phyloP scores from a whole-genome alignment of 2,329 filamentous ascomycete species.

The Sphaerostilbella broomeana region DNA sequence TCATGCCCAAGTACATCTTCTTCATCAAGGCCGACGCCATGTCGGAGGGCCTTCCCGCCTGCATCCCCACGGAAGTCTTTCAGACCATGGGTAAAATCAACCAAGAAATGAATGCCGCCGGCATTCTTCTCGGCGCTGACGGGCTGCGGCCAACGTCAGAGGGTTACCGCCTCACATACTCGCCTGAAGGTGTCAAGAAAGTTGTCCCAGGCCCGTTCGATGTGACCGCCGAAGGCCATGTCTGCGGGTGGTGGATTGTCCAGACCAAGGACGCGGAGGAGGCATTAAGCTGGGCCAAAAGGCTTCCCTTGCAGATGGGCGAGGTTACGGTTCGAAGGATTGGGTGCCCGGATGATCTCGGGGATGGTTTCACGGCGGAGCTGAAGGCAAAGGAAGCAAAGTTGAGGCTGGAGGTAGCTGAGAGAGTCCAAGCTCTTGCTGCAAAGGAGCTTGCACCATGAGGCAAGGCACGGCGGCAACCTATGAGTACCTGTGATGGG shows the following conservation, averaged over 20 bases:
- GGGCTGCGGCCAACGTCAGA: constrained; percentile 22
- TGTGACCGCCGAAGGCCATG: constrained; percentile 19
- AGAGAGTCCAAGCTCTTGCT: constrained; percentile 3
- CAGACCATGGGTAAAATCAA: constrained; percentile 24
- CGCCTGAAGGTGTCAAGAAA: constrained; percentile 14
- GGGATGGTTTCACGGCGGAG: constrained; percentile 15
- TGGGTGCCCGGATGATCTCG: constrained; percentile 19
- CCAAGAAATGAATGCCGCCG: constrained; percentile 21
- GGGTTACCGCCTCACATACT: constrained; percentile 24
- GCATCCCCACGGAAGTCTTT: constrained; percentile 18
- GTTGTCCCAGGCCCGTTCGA: constrained; percentile 26
- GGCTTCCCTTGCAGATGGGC: constrained; percentile 22
- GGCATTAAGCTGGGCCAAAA: constrained; percentile 26
- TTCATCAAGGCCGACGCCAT: constrained; percentile 24
- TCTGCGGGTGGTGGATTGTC: constrained; percentile 28
- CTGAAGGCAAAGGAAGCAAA: constrained; percentile 12
- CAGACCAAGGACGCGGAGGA: constrained; percentile 23
- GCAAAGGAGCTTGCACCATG: not conserved
- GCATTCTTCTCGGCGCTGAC: constrained; percentile 23
- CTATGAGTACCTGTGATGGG: not conserved
- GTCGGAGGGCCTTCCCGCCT: constrained; percentile 16
- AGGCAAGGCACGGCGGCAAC: not conserved
- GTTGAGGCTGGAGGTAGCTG: constrained; percentile 10
- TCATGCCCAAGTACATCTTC: constrained; percentile 26
- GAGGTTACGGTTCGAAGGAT: constrained; percentile 22